Conservation (phyloP, 345 rosid genomes). For the Gossypium bickii region DNA sequence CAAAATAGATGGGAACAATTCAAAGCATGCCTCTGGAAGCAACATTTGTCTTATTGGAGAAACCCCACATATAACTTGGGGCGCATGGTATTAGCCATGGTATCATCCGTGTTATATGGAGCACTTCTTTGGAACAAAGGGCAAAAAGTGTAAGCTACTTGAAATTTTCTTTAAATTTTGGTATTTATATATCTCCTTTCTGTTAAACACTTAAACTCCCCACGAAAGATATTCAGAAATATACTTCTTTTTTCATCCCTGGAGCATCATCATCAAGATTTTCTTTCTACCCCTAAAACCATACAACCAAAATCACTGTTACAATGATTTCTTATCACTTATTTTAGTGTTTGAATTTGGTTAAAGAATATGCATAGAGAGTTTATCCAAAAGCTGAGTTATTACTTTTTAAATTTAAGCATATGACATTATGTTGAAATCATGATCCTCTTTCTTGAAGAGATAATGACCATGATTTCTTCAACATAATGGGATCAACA, state of each 20-base stretch:
- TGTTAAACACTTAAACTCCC: background rate
- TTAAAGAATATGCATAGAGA: too few relatives aligned
- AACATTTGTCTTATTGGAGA: constrained; percentile 55
- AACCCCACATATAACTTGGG: constrained; percentile 43
- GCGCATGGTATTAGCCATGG: background rate
- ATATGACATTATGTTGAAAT: background rate
- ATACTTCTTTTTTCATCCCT: background rate
- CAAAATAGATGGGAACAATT: constrained; percentile 45
- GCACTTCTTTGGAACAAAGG: constrained; percentile 49
- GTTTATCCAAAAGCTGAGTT: too few relatives aligned
- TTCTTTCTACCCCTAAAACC: too few relatives aligned
- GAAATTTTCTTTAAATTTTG: background rate
- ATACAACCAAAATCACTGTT: too few relatives aligned
- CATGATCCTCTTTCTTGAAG: constrained; percentile 21
- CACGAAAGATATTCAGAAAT: background rate
- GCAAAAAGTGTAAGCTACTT: constrained; percentile 32
- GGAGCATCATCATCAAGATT: too few relatives aligned
- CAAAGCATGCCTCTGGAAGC: constrained; percentile 60
- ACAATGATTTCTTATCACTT: too few relatives aligned
- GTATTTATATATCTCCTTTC: background rate
- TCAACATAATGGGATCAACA: constrained; percentile 44
- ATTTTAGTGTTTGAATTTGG: too few relatives aligned
- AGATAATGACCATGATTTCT: constrained; percentile 44
- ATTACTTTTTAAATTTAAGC: background rate
- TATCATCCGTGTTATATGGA: constrained; percentile 34